Evolutionary conservation across 2,329 filamentous ascomycete genomes (phyloP).

Genomic region (Fusarium subglutinans): DNA sequence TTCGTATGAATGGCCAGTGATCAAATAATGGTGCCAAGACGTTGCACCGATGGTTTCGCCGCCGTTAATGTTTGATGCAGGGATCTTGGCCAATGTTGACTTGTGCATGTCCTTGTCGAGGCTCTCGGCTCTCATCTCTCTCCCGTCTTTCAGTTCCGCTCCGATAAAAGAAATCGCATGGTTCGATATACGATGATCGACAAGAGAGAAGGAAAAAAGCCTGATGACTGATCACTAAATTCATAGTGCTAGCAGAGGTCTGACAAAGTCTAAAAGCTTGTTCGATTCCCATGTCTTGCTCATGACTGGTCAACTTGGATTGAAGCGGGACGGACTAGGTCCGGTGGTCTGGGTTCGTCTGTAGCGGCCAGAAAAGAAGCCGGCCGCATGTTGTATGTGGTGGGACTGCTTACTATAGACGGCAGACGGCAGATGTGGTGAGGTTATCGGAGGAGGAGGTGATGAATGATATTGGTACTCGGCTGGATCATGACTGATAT

Average conservation of each 20-base stretch:
- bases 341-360: background rate
- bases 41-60: constrained; percentile 28
- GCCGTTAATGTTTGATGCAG: constrained; percentile 21
- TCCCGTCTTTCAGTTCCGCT: constrained; percentile 4
- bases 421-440: background rate
- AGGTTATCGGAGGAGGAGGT: background rate
- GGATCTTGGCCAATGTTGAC: constrained; percentile 9
- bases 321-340: constrained; percentile 14
- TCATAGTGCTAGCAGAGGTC: constrained; percentile 8
- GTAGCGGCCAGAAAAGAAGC: constrained; percentile 16
- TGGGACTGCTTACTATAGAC: constrained; percentile 2
- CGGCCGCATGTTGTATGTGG: constrained; percentile 1
- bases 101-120: constrained; percentile 16
- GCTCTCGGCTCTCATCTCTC: background rate
- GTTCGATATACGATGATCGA: constrained; percentile 16
- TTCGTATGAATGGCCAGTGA: background rate
- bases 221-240: background rate
- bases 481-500: background rate
- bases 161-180: background rate
- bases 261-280: constrained; percentile 27
- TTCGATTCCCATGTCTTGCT: constrained; percentile 7
- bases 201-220: background rate
- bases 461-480: background rate
- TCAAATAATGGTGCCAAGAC: constrained; percentile 20
- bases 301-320: background rate